Evolutionary conservation across 805 yeast species (phyloP).

Genomic region (Starmerella khaoyaiensis): DNA sequence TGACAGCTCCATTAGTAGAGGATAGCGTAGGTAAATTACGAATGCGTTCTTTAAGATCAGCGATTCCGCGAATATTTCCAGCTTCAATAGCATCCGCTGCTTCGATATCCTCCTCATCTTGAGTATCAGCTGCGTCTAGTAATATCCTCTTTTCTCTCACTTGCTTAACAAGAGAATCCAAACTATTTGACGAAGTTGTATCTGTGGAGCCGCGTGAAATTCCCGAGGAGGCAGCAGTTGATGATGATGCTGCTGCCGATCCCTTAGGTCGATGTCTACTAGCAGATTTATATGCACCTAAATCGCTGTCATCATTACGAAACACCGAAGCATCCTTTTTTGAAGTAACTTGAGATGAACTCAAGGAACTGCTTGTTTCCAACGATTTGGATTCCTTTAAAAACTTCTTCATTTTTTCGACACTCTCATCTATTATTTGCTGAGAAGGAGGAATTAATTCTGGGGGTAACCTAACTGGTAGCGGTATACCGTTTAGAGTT

Average conservation of each 20-base stretch:
- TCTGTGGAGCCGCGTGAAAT: neutral
- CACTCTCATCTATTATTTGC: conserved; percentile 55
- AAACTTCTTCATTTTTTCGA: conserved; percentile 56
- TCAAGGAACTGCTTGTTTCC: conserved; percentile 18
- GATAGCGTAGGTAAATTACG: conserved; percentile 24
- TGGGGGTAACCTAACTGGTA: conserved; percentile 74
- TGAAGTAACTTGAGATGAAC: neutral
- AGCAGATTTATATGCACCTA: conserved; percentile 45
- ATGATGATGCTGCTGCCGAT: neutral
- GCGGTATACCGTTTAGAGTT: conserved; percentile 72
- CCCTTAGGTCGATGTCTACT: conserved; percentile 42
- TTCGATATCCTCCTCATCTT: conserved; percentile 32
- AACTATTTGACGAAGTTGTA: conserved; percentile 7
- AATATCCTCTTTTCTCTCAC: conserved; percentile 61
- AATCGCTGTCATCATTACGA: conserved; percentile 55
- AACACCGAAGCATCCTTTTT: conserved; percentile 41
- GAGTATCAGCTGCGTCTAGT: conserved; percentile 53
- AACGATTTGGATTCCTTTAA: conserved; percentile 31
- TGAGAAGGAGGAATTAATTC: conserved; percentile 82
- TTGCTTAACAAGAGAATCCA: conserved; percentile 47
- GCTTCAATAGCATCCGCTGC: conserved; percentile 30
- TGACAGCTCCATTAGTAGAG: conserved; percentile 15
- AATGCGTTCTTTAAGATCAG: conserved; percentile 50
- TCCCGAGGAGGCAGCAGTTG: neutral
- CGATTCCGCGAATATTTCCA: conserved; percentile 44